These are phyloP conservation scores for Acanthamoeba sp. DNA, from an alignment of 208 protist species.

Conservation along the genomic window DNA sequence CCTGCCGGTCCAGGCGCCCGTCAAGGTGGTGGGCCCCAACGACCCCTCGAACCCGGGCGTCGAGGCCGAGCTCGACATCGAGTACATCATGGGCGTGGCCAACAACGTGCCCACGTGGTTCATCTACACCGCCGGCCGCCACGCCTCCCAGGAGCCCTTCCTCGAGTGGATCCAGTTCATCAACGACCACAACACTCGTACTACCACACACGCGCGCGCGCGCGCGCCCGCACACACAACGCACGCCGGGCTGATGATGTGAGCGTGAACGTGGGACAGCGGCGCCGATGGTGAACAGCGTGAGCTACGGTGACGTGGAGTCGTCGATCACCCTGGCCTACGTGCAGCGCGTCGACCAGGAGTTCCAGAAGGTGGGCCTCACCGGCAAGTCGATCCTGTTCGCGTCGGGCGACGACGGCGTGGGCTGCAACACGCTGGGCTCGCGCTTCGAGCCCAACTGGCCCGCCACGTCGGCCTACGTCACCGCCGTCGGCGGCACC, in stretches of 20 bases:
- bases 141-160: constrained; percentile 64
- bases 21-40: constrained; percentile 47
- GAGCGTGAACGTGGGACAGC: neutral
- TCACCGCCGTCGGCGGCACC: constrained; percentile 81
- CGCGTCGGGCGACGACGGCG: constrained; percentile 53
- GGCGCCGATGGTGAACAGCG: constrained; percentile 51
- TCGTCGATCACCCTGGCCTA: neutral
- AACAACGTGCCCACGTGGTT: constrained; percentile 22
- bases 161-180: neutral
- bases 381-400: constrained; percentile 24
- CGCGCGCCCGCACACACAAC: no score
- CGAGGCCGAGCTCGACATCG: constrained; percentile 64
- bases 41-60: constrained; percentile 10
- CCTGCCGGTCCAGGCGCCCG: constrained; percentile 37
- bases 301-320: constrained; percentile 66
- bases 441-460: constrained; percentile 61
- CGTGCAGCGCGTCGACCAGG: constrained; percentile 35
- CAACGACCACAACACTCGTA: constrained; percentile 45
- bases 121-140: neutral
- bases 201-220: neutral
- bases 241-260: neutral
- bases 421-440: constrained; percentile 27
- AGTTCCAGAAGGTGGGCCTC: constrained; percentile 74
- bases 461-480: constrained; percentile 71
- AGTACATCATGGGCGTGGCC: constrained; percentile 76